A percentile compares a stretch with the other conserved stretches of the same genome.
Conservation (phyloP, 805 yeast species). For the Teunomyces atbi region DNA sequence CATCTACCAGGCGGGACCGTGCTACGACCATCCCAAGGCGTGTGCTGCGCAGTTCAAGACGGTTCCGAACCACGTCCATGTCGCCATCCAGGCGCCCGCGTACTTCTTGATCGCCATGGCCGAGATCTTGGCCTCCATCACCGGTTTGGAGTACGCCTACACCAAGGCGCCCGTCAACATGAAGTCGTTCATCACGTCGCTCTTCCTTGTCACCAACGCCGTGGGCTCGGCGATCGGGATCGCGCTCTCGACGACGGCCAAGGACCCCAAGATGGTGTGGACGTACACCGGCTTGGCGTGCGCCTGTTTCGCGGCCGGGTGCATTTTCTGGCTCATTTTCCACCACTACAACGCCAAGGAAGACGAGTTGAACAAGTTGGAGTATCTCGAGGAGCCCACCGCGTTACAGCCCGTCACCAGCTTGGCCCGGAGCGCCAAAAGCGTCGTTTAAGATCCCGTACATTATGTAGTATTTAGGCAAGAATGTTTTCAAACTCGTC, state of each 20-base stretch:
- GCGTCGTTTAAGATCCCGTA: conserved; percentile 4
- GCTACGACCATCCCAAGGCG: conserved; percentile 58
- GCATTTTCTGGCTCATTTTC: conserved; percentile 60
- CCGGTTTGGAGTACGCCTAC: conserved; percentile 84
- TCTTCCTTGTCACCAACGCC: conserved; percentile 68
- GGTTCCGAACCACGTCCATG: conserved; percentile 55
- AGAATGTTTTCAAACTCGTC: conserved; percentile 54
- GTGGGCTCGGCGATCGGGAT: conserved; percentile 73
- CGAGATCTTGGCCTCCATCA: conserved; percentile 74
- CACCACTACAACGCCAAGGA: conserved; percentile 52
- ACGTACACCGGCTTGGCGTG: conserved; percentile 63
- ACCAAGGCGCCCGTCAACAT: conserved; percentile 72
- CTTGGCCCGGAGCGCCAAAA: conserved; percentile 12
- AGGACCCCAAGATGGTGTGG: conserved; percentile 69
- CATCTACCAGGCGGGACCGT: conserved; percentile 69
- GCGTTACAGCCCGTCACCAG: conserved; percentile 4
- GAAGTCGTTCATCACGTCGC: conserved; percentile 61
- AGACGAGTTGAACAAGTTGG: conserved; percentile 55
- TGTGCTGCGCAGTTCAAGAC: conserved; percentile 41
- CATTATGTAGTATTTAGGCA: conserved; percentile 16
- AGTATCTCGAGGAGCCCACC: conserved; percentile 20
- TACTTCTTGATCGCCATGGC: conserved; percentile 69
- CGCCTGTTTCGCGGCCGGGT: conserved; percentile 58
- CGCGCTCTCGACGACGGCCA: conserved; percentile 64
- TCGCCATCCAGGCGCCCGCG: conserved; percentile 68